These are phyloP conservation scores for Lignosus rhinocerotis DNA, from an alignment of 1,284 basidiomycete genomes.

Conservation along the genomic window DNA sequence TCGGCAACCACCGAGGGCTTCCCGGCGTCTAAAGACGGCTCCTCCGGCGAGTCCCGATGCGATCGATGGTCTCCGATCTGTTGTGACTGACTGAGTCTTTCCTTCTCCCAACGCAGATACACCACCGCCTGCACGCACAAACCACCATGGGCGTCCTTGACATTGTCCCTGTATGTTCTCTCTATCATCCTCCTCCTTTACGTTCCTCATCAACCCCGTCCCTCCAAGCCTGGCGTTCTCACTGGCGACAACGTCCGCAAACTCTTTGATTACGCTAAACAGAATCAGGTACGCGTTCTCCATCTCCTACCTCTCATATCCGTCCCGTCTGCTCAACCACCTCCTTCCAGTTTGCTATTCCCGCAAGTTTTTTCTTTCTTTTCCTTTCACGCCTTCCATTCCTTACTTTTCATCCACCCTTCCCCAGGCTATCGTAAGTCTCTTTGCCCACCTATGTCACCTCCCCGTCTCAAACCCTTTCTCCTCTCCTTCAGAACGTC, in stretches of 20 bases:
- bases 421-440: slow-evolving; percentile 70
- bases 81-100: too few relatives aligned
- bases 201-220: slow-evolving; percentile 1
- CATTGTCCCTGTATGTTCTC: slow-evolving; percentile 61
- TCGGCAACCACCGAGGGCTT: too few relatives aligned
- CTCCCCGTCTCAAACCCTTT: slow-evolving; percentile 6
- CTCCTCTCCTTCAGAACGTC: slow-evolving; percentile 60
- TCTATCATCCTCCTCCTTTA: not conserved
- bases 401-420: slow-evolving; percentile 12
- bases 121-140: too few relatives aligned
- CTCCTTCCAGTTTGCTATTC: too few relatives aligned
- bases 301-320: not conserved
- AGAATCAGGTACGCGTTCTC: slow-evolving; percentile 64
- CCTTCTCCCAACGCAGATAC: too few relatives aligned
- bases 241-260: slow-evolving; percentile 87
- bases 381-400: not conserved
- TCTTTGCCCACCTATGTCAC: slow-evolving; percentile 3
- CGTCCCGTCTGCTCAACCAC: too few relatives aligned
- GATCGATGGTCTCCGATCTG: too few relatives aligned
- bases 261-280: slow-evolving; percentile 86
- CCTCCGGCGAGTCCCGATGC: too few relatives aligned
- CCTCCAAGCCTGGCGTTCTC: slow-evolving; percentile 75
- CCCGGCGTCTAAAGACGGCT: too few relatives aligned
- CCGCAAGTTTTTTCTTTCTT: slow-evolving; percentile 52
- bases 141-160: slow-evolving; percentile 69